Evolutionary conservation across 2,329 filamentous ascomycete species (phyloP), one percentile per base, ranked within the genome.

Genomic region (Zalaria sp.): DNA sequence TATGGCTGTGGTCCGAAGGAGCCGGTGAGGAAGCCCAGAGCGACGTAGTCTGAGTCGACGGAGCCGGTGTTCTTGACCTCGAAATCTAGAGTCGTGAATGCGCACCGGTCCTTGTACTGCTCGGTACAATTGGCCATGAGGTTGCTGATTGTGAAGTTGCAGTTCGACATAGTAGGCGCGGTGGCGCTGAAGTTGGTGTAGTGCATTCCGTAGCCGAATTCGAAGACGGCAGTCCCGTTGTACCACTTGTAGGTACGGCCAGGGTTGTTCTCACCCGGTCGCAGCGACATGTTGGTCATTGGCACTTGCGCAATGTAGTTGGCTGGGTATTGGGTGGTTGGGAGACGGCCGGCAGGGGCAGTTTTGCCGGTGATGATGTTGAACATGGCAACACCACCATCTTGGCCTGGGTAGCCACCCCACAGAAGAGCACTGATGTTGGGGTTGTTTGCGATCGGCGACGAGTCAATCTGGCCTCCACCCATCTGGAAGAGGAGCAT

Each of bases 231-330:
- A n/a, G 59, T 57, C 28, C 63, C 62, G 4, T 63, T 61, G 53
- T 73, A 78, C 73, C 73, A 79, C 47, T 65, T 68, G 49, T 79
- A 77, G 0, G 75, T 79, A 5, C 73, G 60, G 10, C 73, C 72
- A 0, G 72, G 71, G 35, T 61, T 67, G 9, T 48, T 53, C 25
- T 40, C 50, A 43, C 61, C 61, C 2, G 71, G 69, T 2, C 71
- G 66, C 26, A 79, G 57, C 3, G 60, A 59, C 72, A 77, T 77
- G 46, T 77, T 64, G 1, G 69, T 72, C 61, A 72, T 71, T 0
- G 66, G 64, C 3, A 74, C 64, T 35, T 69, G 56, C 9, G 65
- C 52, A 3, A 67, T 61, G 49, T 76, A 78, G 18, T 56, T 54
- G 0, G 66, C 60, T 1, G 72, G 73, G 47, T 78, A 78, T 51